Evolutionary conservation across 1,284 basidiomycete genomes (phyloP).

Genomic region (Moesziomyces aphidis): DNA sequence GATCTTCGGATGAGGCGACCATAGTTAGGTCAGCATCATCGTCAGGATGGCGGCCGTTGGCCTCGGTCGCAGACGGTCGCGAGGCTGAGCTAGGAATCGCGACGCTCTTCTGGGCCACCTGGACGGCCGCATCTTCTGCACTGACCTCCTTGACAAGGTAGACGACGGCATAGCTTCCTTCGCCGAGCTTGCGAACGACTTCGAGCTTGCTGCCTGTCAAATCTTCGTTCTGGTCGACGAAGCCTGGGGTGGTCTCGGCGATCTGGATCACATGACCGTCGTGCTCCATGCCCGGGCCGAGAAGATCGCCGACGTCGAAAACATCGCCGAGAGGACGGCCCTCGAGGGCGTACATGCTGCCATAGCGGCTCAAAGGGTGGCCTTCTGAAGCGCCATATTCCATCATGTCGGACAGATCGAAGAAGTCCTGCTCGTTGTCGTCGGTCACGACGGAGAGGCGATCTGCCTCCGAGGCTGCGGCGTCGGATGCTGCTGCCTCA

Average conservation of each 20-base stretch:
- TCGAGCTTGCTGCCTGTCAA: slow-evolving; percentile 54
- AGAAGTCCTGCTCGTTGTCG: slow-evolving; percentile 50
- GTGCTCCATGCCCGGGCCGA: slow-evolving; percentile 63
- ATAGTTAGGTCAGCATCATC: slow-evolving; percentile 45
- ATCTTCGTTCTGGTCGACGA: slow-evolving; percentile 58
- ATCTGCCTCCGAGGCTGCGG: slow-evolving; percentile 30
- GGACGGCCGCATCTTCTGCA: slow-evolving; percentile 27
- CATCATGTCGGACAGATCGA: slow-evolving; percentile 61
- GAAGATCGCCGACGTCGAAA: slow-evolving; percentile 60
- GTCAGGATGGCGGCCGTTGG: slow-evolving; percentile 1
- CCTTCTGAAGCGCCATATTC: slow-evolving; percentile 42
- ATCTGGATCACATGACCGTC: slow-evolving; percentile 62
- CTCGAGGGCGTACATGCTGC: slow-evolving; percentile 28
- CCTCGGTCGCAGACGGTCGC: background rate
- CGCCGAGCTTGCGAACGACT: slow-evolving; percentile 62
- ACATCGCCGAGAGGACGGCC: slow-evolving; percentile 48
- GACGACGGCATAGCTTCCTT: slow-evolving; percentile 66
- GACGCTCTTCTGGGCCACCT: slow-evolving; percentile 18
- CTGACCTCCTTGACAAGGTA: slow-evolving; percentile 64
- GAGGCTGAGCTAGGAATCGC: slow-evolving; percentile 20
- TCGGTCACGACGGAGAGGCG: slow-evolving; percentile 27
- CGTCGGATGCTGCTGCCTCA: slow-evolving; percentile 43
- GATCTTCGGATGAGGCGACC: slow-evolving; percentile 39
- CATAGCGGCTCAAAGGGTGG: slow-evolving; percentile 27
- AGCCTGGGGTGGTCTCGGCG: slow-evolving; percentile 59